Evolutionary conservation across 2,329 filamentous ascomycete species (phyloP), one percentile per base, ranked within the genome.

Genomic region (Leptographium radiaticola): DNA sequence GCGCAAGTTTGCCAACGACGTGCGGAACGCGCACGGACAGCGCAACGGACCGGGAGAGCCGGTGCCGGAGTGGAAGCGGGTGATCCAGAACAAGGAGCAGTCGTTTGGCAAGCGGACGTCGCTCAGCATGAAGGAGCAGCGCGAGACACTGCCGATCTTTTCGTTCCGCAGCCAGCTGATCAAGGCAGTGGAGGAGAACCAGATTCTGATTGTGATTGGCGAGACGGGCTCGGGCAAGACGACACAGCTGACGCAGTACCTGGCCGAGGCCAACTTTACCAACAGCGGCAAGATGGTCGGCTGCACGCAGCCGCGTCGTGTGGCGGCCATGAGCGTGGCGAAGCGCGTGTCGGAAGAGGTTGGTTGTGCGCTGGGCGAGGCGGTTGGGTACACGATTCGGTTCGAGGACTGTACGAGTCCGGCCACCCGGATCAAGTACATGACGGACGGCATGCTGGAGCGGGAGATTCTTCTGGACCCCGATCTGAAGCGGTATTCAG

Each of bases 401-500:
- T 98, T 98, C 65, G 93, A 98, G 65, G 93, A 98, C 70, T 87
- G 84, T 66, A 96, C 91, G 0, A 87, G 84, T 59, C 82, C 88
- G 2, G 78, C 84, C 18, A 98, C 93, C 1, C 88, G 84, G 64
- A 95, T 98, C 73, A 98, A 98, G 72, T 98, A 98, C 72, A 96
- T 98, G 91, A 98, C 93, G 16, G 93, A 98, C 63, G 93, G 93
- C 68, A 97, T 97, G 87, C 79, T 98, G 66, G 84, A 96, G 70
- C 81, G 93, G 72, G 93, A 98, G 71, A 89, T 96, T 65, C 76
- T 98, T 51, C 78, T 96, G 60, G 93, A 98, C 66, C 87, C 90
- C 0, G 86, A 95, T 62, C 72, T 98, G 60, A 86, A 79, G 64
- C 82, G 87, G 59, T 98, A 98, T 65, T 95, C 89, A 1, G 89